phyloP scores from a whole-genome alignment of 2,329 filamentous ascomycete genomes.

The Aspergillus quadricinctus region DNA sequence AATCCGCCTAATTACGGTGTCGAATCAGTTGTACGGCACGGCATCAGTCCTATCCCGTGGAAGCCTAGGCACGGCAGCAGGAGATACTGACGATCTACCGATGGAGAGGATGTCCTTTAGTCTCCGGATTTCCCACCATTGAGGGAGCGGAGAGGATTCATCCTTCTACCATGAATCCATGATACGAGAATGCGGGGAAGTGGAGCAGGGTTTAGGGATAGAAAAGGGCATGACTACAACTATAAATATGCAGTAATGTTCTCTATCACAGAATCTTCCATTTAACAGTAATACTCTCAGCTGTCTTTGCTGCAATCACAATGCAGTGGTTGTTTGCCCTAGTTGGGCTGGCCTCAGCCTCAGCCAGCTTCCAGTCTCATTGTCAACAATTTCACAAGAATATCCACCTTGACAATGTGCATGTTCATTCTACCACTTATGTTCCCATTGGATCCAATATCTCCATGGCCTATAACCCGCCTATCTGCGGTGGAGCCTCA shows the following conservation, averaged over 20 bases:
- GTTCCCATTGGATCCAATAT: slow-evolving; percentile 36
- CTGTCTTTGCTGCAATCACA: not conserved
- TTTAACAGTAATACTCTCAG: not conserved
- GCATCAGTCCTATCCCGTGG: not conserved
- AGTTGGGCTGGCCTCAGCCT: not conserved
- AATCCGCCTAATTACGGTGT: not conserved
- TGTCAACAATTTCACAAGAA: not conserved
- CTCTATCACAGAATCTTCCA: not conserved
- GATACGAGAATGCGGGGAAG: not conserved
- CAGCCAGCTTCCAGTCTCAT: not conserved
- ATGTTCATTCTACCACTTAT: slow-evolving; percentile 13
- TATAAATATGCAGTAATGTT: not conserved
- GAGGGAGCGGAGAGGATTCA: not conserved
- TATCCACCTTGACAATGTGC: not conserved
- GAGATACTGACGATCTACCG: not conserved
- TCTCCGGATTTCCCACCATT: not conserved
- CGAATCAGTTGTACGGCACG: too few species aligned
- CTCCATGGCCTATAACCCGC: slow-evolving; percentile 34
- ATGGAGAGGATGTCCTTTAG: not conserved
- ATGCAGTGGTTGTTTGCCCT: not conserved
- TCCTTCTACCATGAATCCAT: not conserved
- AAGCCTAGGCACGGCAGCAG: not conserved
- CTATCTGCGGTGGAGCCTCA: slow-evolving; percentile 30
- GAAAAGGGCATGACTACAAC: too few species aligned
- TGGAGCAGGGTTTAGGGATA: not conserved